Base-by-base conservation (phyloP, 495 filamentous ascomycete genomes). In the Aspergillus mulundensis region DNA sequence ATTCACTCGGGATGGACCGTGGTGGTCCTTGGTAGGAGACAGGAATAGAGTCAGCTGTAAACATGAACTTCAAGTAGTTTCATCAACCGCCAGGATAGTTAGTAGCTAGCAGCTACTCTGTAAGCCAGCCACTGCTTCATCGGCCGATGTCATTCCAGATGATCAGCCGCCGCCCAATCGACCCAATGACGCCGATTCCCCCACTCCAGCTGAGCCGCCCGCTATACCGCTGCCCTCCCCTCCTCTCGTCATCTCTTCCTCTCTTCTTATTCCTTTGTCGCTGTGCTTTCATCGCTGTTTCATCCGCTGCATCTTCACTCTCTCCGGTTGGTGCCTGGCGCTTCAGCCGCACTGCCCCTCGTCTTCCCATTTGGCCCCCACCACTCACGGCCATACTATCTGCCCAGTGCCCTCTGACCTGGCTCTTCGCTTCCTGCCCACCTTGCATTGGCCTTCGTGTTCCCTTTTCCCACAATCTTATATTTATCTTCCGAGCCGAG, bases 171-270 rank as follows among this genome's bases (percentile, higher is more conserved):
- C 57, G 50, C 53, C 47, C 57, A 60, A 52, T 39, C n/a, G 45
- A 45, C 39, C 57, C 50, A 48, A 52, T 53, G 49, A 58, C 53
- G 48, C 42, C 41, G 46, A 47, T 20, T 47, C 50, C 56, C 56
- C 56, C 48, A 38, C 19, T 47, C 51, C 56, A 58, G 56, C 56
- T 58, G 56, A 58, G 50, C 56, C 56, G 54, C 54, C 55, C 55
- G 56, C 56, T 49, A 56, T 60, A 54, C 24, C 28, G 23, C 34
- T 40, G 5, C 14, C 12, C 32, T 28, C 25, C 51, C 44, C 55
- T 58, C 38, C 38, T 40, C 28, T 57, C 53, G 46, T 44, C 56
- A 30, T 56, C 21, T 38, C n/a, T 50, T 55, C 46, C 43, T 56
- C 48, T 60, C 50, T 51, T 61, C 39, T 53, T 24, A 58, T 61